Base-by-base conservation (phyloP, 495 filamentous ascomycete genomes). In the Podospora fimiseda region DNA sequence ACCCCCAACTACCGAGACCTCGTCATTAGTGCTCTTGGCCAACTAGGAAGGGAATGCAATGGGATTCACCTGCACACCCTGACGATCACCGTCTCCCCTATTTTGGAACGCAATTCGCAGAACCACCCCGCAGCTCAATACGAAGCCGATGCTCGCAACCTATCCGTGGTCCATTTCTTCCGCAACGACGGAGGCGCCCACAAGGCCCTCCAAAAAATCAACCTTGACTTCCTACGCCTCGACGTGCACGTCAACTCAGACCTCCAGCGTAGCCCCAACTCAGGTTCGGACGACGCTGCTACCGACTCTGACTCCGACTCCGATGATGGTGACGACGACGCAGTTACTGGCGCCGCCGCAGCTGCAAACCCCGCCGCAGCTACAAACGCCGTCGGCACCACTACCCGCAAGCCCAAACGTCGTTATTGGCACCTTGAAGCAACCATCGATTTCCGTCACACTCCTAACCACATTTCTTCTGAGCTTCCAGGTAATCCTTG, bases 31-130 rank as follows among this genome's bases (percentile, higher is more conserved):
- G 64, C 64, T 0, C 58, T 69, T 18, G 44, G 59, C 9, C 43
- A 46, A 0, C 33, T 40, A 16, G 38, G 38, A 16, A 16, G 38
- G 38, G 38, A 3, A 40, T 3, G 38, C 2, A 24, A 23, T 18
- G 19, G 48, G 1, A 60, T 67, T 11, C 57, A 38, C 37, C 57
- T 74, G 0, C 58, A 72, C 51, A 71, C 65, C 0, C 43, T 74
- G 37, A 67, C 60, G 3, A 47, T 74, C 14, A 59, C 59, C 1
- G 18, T 71, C 21, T 55, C 38, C 14, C 56, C 50, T 3, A 8
- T 47, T 2, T 23, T 42, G 3, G 45, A 47, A 37, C 1, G 46
- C 6, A n/a, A 58, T 16, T 39, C 38, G 4, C 11, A 2, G 43
- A 2, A 15, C 8, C 45, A 4, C 9, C 0, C 33, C 9, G 1